Evolutionary conservation across 108 stramenopile genomes (phyloP), one percentile per base, ranked within the genome.

Genomic region (Cyclostephanos tholiformis): DNA sequence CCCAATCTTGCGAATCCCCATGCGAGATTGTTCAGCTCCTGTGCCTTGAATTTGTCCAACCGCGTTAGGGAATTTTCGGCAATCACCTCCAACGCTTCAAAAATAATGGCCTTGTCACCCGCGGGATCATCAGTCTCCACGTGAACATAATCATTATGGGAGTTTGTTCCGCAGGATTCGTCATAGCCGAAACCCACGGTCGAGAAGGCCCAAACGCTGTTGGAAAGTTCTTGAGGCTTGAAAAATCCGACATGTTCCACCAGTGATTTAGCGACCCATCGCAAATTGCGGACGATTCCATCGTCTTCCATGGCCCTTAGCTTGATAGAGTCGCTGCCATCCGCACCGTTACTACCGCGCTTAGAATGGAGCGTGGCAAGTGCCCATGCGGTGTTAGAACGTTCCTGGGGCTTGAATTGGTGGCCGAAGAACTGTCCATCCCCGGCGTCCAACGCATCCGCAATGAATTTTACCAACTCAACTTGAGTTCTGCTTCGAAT

Each of bases 11-110:
- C 89, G 65, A 85, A 87, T 11, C 71, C 79, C 90, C 91, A 91
- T 11, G 87, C 87, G 36, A 94, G 19, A 75, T 95, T 95, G 70
- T 92, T 92, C 51, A 95, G 59, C 53, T 95, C 61, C 30, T 92
- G 91, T 3, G 84, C 65, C 46, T 79, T 80, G 75, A 92, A 92
- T 49, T 59, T 73, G 23, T 72, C 74, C 39, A 92, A 39, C 38
- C 79, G 60, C 5, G 74, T 55, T 19, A 85, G 63, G 10, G 88
- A 82, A 59, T 75, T 70, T 36, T 69, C 48, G 8, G 86, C 69
- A 46, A 87, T 69, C 8, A 72, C 79, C 29, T 85, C 67, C 7
- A 89, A 52, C 16, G 77, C 68, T 17, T 79, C 71, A 53, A 53
- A 63, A 39, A 88, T 75, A 36, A 89, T 67, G 10, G 44, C 52